Conservation (phyloP, 2,329 filamentous ascomycete genomes). For the Sporothrix pallida region DNA sequence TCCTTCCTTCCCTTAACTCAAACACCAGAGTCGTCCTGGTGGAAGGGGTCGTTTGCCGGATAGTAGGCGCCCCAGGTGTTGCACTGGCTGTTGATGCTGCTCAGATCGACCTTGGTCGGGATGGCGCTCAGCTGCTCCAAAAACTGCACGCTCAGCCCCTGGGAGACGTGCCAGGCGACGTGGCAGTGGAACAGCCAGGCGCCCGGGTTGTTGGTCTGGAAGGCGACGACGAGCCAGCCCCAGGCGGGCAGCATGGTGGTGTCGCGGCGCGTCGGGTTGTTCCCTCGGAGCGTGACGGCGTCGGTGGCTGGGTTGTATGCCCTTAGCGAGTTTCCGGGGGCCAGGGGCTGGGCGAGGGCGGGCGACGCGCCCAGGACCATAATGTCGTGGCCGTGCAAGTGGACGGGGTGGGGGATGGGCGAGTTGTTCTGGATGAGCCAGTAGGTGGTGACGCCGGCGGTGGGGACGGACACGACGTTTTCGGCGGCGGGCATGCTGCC, state of each 20-base stretch:
- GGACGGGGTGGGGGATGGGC: slow-evolving; percentile 42
- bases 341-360: slow-evolving; percentile 35
- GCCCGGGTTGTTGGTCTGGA: slow-evolving; percentile 58
- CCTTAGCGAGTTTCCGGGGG: slow-evolving; percentile 35
- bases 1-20: slow-evolving; percentile 16
- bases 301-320: slow-evolving; percentile 42
- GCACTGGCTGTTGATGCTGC: slow-evolving; percentile 32
- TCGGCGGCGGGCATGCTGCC: slow-evolving; percentile 25
- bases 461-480: slow-evolving; percentile 33
- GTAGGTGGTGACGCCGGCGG: slow-evolving; percentile 41
- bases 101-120: slow-evolving; percentile 31
- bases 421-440: slow-evolving; percentile 47
- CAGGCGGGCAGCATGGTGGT: slow-evolving; percentile 51
- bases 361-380: slow-evolving; percentile 44
- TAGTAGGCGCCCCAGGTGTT: slow-evolving; percentile 35
- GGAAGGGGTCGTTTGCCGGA: slow-evolving; percentile 34
- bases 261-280: slow-evolving; percentile 57
- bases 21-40: slow-evolving; percentile 36
- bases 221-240: slow-evolving; percentile 56
- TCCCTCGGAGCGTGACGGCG: slow-evolving; percentile 43
- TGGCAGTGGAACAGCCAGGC: slow-evolving; percentile 58
- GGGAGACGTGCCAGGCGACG: slow-evolving; percentile 57
- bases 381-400: slow-evolving; percentile 48
- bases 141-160: slow-evolving; percentile 59
- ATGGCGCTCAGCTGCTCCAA: slow-evolving; percentile 46